Conservation (phyloP, 2,329 filamentous ascomycete genomes). For the Lachnellula arida region DNA sequence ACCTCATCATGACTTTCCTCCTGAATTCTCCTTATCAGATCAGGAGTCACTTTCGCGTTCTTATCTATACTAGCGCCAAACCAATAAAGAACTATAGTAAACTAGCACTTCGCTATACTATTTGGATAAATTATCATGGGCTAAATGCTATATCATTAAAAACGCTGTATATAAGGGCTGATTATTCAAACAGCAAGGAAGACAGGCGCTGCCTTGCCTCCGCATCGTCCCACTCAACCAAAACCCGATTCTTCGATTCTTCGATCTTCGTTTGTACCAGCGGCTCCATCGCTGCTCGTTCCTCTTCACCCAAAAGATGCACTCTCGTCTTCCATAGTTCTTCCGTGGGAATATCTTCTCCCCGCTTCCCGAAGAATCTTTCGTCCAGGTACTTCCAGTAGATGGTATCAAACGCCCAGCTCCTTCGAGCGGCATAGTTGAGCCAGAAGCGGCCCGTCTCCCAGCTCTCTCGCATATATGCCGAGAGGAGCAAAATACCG, state of each 20-base stretch:
- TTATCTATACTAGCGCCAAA: no score
- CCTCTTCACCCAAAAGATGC: neutral
- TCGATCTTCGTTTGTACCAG: neutral
- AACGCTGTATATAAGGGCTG: no score
- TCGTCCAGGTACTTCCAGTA: neutral
- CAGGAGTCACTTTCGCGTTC: no score
- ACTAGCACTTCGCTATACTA: no score
- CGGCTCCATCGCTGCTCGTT: neutral
- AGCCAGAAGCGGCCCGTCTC: neutral
- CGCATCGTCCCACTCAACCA: neutral
- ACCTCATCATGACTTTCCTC: no score
- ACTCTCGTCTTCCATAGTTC: neutral
- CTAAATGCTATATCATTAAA: no score
- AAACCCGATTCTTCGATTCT: neutral
- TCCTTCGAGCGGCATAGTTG: neutral
- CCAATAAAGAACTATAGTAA: no score
- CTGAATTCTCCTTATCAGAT: no score
- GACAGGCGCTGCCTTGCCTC: constrained; percentile 2
- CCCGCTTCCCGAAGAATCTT: neutral
- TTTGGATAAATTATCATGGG: no score
- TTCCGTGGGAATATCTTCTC: neutral
- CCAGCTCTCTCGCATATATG: neutral
- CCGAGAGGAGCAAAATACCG: neutral
- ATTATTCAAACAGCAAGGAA: neutral
- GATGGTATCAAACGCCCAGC: neutral